phyloP scores from a whole-genome alignment of 257 asterid genomes.

The Marsdenia floribunda region DNA sequence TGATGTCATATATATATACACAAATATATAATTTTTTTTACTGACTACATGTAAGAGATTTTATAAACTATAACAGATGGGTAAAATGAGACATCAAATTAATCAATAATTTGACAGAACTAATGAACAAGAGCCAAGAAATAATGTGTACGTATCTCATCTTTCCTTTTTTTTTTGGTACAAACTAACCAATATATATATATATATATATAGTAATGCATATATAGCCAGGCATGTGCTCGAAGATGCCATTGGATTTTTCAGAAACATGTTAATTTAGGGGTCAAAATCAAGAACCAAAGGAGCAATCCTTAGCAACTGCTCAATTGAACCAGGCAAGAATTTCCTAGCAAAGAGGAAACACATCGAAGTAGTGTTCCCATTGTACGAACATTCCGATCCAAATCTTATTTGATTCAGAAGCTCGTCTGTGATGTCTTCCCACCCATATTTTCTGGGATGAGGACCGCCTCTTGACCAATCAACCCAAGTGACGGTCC shows the following conservation, averaged over 20 bases:
- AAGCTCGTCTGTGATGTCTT: conserved; percentile 41
- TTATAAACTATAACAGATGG: no score
- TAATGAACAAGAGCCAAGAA: no score
- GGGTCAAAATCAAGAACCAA: conserved; percentile 9
- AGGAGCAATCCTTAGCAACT: conserved; percentile 41
- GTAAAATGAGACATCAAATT: no score
- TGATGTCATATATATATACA: no score
- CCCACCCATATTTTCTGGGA: conserved; percentile 50
- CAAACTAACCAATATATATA: not conserved
- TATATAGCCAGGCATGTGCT: no score
- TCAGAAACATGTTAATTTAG: not conserved
- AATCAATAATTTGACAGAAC: no score
- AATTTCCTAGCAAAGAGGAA: conserved; percentile 69
- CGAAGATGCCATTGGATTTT: no score
- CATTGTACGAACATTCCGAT: conserved; percentile 45
- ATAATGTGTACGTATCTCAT: not conserved
- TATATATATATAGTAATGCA: no score
- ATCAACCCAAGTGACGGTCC: conserved; percentile 52
- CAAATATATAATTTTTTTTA: no score
- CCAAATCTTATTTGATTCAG: conserved; percentile 35
- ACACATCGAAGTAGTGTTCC: conserved; percentile 38
- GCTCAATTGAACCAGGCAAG: conserved; percentile 35
- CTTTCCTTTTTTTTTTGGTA: not conserved
- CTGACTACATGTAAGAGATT: no score
- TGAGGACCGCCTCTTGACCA: conserved; percentile 72